phyloP scores from a whole-genome alignment of 495 filamentous ascomycete genomes.

The Xylaria scruposa region DNA sequence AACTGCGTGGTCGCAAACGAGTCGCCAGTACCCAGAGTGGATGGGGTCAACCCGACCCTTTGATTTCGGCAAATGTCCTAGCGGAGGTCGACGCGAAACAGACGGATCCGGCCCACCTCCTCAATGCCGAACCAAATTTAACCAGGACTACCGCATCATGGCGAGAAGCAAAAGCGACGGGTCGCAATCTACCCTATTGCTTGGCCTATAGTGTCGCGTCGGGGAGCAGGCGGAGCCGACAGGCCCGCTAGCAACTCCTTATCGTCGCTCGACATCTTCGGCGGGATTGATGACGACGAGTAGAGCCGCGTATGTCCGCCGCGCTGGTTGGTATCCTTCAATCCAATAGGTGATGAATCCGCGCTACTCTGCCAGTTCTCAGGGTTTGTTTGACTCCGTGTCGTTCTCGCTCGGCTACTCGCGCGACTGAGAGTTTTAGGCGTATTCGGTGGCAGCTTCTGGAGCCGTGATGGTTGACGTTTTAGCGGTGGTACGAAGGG shows the following conservation, averaged over 20 bases:
- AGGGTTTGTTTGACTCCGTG: constrained; percentile 50
- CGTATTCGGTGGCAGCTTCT: constrained; percentile 49
- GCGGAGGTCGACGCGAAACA: neutral
- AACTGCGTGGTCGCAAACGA: constrained; percentile 9
- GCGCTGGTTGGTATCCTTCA: constrained; percentile 25
- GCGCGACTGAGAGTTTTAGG: constrained; percentile 28
- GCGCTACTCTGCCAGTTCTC: constrained; percentile 40
- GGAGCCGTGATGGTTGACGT: constrained; percentile 49
- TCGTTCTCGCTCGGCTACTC: constrained; percentile 42
- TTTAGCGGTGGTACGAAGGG: constrained; percentile 50
- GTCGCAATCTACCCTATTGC: constrained; percentile 47
- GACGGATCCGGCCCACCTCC: constrained; percentile 12
- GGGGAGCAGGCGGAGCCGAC: constrained; percentile 48
- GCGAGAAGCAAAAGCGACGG: neutral
- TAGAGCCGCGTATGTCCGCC: constrained; percentile 45
- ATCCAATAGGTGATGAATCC: constrained; percentile 29
- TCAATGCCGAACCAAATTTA: constrained; percentile 1
- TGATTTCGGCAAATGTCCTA: neutral
- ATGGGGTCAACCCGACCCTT: neutral
- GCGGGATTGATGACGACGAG: constrained; percentile 50
- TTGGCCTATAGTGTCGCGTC: constrained; percentile 47
- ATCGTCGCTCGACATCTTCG: constrained; percentile 45
- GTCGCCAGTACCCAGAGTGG: neutral
- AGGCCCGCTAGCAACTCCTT: constrained; percentile 44
- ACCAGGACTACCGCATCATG: constrained; percentile 1